Percentiles rank a stretch among this genome's conserved stretches.
Evolutionary conservation across 805 yeast species (phyloP).

Genomic region (Metschnikowia henanensis): DNA sequence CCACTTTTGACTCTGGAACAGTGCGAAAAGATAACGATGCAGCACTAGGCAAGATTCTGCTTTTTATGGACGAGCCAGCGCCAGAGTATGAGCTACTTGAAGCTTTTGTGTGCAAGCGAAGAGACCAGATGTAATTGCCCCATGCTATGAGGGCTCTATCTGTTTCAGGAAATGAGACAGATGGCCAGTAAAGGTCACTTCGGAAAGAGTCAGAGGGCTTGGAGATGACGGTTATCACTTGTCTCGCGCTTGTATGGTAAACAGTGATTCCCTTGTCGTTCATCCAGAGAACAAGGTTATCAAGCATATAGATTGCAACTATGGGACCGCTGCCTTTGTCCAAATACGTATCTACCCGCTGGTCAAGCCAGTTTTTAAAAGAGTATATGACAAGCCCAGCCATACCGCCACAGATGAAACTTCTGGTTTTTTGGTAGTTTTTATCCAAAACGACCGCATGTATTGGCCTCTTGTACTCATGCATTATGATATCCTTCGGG

Average conservation of each 20-base stretch:
- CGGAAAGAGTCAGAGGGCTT: conserved; percentile 58
- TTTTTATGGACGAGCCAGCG: conserved; percentile 26
- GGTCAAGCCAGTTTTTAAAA: conserved; percentile 84
- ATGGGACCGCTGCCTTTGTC: conserved; percentile 69
- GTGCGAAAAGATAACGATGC: conserved; percentile 54
- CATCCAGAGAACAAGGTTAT: conserved; percentile 77
- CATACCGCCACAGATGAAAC: conserved; percentile 87
- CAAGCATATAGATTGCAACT: conserved; percentile 61
- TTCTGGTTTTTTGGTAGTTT: conserved; percentile 57
- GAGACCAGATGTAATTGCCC: conserved; percentile 75
- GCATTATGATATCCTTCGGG: conserved; percentile 64
- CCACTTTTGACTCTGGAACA: conserved; percentile 42
- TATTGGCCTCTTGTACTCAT: conserved; percentile 84
- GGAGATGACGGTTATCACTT: conserved; percentile 50
- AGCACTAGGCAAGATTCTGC: conserved; percentile 48
- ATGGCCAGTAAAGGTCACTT: conserved; percentile 84
- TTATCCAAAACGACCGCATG: conserved; percentile 83
- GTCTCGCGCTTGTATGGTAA: conserved; percentile 54
- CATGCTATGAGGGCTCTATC: conserved; percentile 78
- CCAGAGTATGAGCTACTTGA: conserved; percentile 6
- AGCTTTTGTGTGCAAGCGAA: conserved; percentile 38
- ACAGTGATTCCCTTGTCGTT: conserved; percentile 77
- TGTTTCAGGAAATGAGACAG: conserved; percentile 61
- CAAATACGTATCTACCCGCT: conserved; percentile 65
- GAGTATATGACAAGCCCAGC: conserved; percentile 79